These are phyloP conservation scores for Colletotrichum endophyticum DNA, from an alignment of 2,329 filamentous ascomycete genomes.

Conservation along the genomic window DNA sequence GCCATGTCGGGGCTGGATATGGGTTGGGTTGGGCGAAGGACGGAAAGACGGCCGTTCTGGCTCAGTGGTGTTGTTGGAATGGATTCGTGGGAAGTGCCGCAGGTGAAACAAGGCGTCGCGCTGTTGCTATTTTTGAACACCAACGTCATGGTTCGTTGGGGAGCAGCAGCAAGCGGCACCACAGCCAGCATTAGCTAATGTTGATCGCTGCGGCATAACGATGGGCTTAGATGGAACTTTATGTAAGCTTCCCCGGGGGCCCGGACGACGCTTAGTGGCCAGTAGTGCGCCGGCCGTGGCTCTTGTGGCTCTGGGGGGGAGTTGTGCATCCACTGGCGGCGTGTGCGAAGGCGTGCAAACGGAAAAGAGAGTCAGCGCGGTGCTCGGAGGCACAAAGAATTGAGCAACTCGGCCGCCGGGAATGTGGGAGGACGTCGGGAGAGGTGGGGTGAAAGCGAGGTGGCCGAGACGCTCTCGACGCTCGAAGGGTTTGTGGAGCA, in stretches of 20 bases:
- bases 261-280: not conserved
- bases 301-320: not conserved
- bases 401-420: not conserved
- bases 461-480: not conserved
- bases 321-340: not conserved
- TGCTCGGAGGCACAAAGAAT: not conserved
- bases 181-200: not conserved
- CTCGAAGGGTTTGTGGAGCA: not conserved
- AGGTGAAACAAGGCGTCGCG: conserved; percentile 15
- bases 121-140: conserved; percentile 17
- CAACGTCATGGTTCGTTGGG: conserved; percentile 10
- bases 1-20: not conserved
- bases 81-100: conserved; percentile 1
- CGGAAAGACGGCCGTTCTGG: not conserved
- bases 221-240: not conserved
- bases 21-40: not conserved
- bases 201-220: conserved; percentile 6
- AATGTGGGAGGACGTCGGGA: conserved; percentile 9
- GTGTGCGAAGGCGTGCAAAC: not conserved
- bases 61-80: not conserved
- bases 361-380: not conserved
- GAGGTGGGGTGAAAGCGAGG: conserved; percentile 1
- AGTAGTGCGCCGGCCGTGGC: not conserved
- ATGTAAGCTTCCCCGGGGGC: not conserved
- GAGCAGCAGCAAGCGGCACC: not conserved